A percentile compares a stretch with the other conserved stretches of the same genome.
phyloP scores from a whole-genome alignment of 306 rosid genomes.

The Carpinus fangiana region DNA sequence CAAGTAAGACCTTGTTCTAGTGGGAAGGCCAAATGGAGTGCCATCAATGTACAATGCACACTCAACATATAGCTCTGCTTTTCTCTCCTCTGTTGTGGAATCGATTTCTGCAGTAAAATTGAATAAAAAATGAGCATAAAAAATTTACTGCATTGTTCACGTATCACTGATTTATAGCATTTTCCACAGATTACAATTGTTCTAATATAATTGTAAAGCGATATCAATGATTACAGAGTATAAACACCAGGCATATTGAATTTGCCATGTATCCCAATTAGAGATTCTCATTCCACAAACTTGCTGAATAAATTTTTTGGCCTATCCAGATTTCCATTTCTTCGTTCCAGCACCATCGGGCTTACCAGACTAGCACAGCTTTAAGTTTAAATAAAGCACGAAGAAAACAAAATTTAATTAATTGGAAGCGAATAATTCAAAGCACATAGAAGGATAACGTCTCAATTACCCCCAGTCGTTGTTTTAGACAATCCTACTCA shows the following conservation, averaged over 20 bases:
- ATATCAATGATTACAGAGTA: no score
- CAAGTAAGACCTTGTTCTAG: conserved; percentile 70
- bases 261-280: neutral
- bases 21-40: conserved; percentile 90
- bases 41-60: conserved; percentile 86
- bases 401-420: neutral
- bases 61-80: conserved; percentile 78
- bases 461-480: neutral
- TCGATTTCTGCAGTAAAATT: conserved; percentile 46
- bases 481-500: neutral
- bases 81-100: conserved; percentile 59
- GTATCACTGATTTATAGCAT: neutral
- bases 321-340: neutral
- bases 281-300: neutral
- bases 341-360: neutral
- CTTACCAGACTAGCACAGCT: neutral
- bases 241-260: neutral
- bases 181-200: neutral
- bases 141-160: conserved; percentile 1
- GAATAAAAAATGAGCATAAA: conserved; percentile 1
- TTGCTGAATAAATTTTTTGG: neutral
- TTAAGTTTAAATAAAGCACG: neutral
- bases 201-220: no score
- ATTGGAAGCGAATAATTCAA: neutral
- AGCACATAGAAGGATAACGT: neutral